Evolutionary conservation across 139 green algal species (phyloP), one percentile per base, ranked within the genome.

Genomic region (Spirogloea muscicola): DNA sequence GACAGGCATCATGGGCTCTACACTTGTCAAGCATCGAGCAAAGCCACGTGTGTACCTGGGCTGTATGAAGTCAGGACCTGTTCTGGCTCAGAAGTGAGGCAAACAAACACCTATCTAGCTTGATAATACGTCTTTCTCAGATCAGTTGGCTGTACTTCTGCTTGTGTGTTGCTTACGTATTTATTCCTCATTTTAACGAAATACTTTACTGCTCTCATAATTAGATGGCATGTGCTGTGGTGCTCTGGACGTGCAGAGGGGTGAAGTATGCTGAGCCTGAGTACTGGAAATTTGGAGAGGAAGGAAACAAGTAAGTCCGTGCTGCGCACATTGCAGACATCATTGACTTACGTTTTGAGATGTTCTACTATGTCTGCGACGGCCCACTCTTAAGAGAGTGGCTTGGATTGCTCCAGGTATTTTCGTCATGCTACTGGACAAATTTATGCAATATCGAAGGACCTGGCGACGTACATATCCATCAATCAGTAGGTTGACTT

Each of bases 231-330:
- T 51, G 43, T 10, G 10, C 10, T 51, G 43, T 10, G 10, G 43
- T 51, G 43, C 10, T 13, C 55, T 40, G 55, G 29, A 21, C 10
- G 10, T 9, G 61, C 61, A 71, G 61, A 38, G 61, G 61, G 27
- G 25, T 71, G 61, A 74, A 74, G 55, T 74, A 74, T 6, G 49
- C 73, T n/a, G 65, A 74, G 65, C 65, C 65, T 10, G 65, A 74
- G 55, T 74, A 37, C 49, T 74, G 65, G 65, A 74, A 74, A 51
- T 74, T 74, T 38, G 65, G 65, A n/a, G 65, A 74, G 61, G 61
- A 71, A 38, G 61, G 61, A 10, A 71, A 71, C 61, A 71, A 71
- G 61, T 71, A 49, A 71, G 61, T 71, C n/a, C 46, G n/a, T 55
- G 21, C 21, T 55, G 46, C 21, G 21, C 46, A 55, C 46, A 55